Evolutionary conservation across 2,329 filamentous ascomycete species (phyloP), one percentile per base, ranked within the genome.

Genomic region (Arthrinium puccinioides): DNA sequence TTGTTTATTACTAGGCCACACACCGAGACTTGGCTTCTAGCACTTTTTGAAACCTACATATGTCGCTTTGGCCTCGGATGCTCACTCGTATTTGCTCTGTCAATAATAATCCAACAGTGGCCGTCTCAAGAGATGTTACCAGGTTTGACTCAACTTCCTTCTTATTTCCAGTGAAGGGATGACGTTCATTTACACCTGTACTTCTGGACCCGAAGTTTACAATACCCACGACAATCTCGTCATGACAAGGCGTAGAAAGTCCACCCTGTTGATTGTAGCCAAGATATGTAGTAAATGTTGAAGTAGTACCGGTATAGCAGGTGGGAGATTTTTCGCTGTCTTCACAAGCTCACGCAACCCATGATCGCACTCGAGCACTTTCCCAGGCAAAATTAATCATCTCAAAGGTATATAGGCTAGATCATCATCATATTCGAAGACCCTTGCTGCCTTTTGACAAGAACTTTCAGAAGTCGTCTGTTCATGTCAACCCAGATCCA

Each of bases 371-470:
- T n/a, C n/a, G n/a, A n/a, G n/a, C n/a, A n/a, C n/a, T n/a, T n/a
- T n/a, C n/a, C n/a, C n/a, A n/a, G n/a, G 70, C 34, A 75, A 74
- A 46, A 70, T 70, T 1, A 74, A 74, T 44, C 72, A 75, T 43
- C 61, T 63, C 32, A 69, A 74, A 45, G 58, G 52, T 75, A 10
- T 46, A 56, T 39, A 56, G 69, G 9, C 53, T 74, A 5, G 70
- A 67, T 0, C 69, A 74, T 49, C 56, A 52, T 30, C 59, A 62
- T 2, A 72, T 74, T 19, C 51, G 50, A 9, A 59, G 70, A 16
- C 72, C 71, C 1, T 72, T 74, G 67, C 68, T 49, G 54, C 53
- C 66, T 1, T 67, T 67, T 41, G 64, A 69, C 37, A 52, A 49
- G 16, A 42, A 44, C 0, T 64, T 66, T 26, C 31, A 50, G 11